phyloP scores from a whole-genome alignment of 2,329 filamentous ascomycete genomes.

The Colletotrichum salicis region DNA sequence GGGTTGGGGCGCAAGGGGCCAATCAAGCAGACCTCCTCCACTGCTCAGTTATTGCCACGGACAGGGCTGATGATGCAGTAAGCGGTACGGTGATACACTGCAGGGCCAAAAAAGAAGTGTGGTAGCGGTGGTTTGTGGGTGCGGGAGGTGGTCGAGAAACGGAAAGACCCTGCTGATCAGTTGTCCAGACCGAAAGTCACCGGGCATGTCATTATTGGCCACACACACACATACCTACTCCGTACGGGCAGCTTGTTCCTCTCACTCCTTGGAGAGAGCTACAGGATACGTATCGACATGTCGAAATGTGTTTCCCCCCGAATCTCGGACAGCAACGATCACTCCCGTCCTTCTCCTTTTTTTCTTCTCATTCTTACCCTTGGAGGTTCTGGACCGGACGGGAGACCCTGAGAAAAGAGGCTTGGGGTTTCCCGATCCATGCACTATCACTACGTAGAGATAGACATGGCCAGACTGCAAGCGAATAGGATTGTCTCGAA shows the following conservation, averaged over 20 bases:
- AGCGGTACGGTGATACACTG: constrained; percentile 21
- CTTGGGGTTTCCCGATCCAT: constrained; percentile 15
- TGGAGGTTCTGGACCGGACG: background rate
- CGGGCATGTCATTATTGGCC: constrained; percentile 31
- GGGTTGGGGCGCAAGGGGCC: constrained; percentile 4
- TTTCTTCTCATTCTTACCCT: background rate
- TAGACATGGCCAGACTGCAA: constrained; percentile 22
- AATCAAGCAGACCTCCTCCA: background rate
- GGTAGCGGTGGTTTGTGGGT: constrained; percentile 1
- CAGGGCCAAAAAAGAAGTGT: background rate
- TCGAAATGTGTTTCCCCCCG: background rate
- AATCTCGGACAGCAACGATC: background rate
- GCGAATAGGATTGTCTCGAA: constrained; percentile 22
- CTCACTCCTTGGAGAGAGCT: constrained; percentile 3
- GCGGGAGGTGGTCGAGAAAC: constrained; percentile 25
- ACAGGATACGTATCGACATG: constrained; percentile 5
- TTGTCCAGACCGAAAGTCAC: constrained; percentile 33
- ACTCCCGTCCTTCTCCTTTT: background rate
- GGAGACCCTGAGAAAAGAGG: background rate
- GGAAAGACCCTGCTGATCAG: constrained; percentile 38
- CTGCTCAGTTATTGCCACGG: constrained; percentile 21
- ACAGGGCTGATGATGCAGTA: constrained; percentile 36
- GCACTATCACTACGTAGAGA: constrained; percentile 1
- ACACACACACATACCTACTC: background rate
- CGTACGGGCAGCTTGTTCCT: background rate